Base-by-base conservation (phyloP, 306 rosid species). In the Cucumis cinereus region DNA sequence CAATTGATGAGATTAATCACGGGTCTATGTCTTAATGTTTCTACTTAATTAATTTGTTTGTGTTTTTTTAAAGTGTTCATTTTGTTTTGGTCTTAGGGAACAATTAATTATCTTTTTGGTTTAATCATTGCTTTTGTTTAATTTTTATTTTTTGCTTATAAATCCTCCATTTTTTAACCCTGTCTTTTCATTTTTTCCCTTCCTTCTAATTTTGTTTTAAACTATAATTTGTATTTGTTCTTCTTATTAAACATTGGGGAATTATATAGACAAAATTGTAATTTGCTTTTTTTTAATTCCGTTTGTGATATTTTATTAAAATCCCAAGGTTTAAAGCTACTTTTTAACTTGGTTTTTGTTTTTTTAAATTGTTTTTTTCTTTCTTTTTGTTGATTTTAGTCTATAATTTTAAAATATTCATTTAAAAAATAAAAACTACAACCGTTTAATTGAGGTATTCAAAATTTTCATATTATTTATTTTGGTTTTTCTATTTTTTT, bases 1-100 rank as follows among this genome's bases (percentile, higher is more conserved):
- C 22, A 69, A 41, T 69, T 70, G 40, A 70, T 70, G 43, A 71
- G 26, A 72, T 50, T 72, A 72, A 72, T 72, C 45, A 17, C 16
- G 28, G 43, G 76, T 71, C 60, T 26, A 49, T 10, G 43, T 72
- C 45, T 7, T 71, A 16, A 71, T 71, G 43, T 71, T 26, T 26
- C 24, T 49, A 8, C 5, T 69, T 69, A 71, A 71, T 71, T 49
- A 43, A 45, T 45, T 41, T 45, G 52, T 45, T 23, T 23, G 56
- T 8, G 4, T 30, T 4, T 30, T 30, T 45, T 47, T 47, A 14
- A 70, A 16, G 40, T 5, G 15, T 10, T 70, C 75, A 26, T 45
- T 17, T 49, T 49, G 59, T 47, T 49, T 69, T 71, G 40, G 59
- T 47, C 41, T 71, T 24, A 17, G 76, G 60, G 26, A 50, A 28